Evolutionary conservation across 768 basidiomycete genomes (phyloP).

Genomic region (Cystobasidiopsis lactophilus): DNA sequence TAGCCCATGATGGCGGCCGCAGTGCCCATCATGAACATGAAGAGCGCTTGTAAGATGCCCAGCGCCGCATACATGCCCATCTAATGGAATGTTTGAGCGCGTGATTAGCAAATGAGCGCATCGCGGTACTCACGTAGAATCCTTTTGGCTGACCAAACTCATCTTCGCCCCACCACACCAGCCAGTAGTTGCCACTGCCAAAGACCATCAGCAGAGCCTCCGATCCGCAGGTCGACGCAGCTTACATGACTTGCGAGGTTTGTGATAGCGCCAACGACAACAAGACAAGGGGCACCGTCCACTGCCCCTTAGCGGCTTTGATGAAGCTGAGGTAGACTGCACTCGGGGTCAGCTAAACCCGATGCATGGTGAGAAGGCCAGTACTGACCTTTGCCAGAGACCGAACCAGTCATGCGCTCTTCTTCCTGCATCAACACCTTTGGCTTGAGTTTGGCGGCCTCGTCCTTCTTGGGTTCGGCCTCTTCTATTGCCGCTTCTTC

Average conservation of each 20-base stretch:
- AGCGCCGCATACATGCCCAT: slow-evolving; percentile 19
- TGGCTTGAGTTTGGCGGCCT: slow-evolving; percentile 24
- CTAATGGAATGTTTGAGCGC: too few species aligned
- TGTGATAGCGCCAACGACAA: slow-evolving; percentile 44
- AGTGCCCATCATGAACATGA: slow-evolving; percentile 4
- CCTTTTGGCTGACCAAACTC: slow-evolving; percentile 39
- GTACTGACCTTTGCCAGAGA: slow-evolving; percentile 26
- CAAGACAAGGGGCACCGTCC: slow-evolving; percentile 45
- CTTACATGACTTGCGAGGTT: slow-evolving; percentile 44
- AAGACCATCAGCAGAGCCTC: slow-evolving; percentile 4
- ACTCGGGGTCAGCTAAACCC: background rate
- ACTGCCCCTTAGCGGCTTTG: slow-evolving; percentile 41
- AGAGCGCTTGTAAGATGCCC: slow-evolving; percentile 36
- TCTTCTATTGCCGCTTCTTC: slow-evolving; percentile 22
- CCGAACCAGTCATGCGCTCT: slow-evolving; percentile 56
- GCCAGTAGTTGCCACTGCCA: slow-evolving; percentile 28
- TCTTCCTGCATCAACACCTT: slow-evolving; percentile 56
- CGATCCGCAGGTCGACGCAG: slow-evolving; percentile 25
- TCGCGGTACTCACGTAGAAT: slow-evolving; percentile 38
- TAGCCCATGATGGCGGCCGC: slow-evolving; percentile 40
- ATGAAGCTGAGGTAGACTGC: slow-evolving; percentile 35
- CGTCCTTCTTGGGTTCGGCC: slow-evolving; percentile 21
- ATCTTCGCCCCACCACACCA: slow-evolving; percentile 64
- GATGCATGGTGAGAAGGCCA: background rate
- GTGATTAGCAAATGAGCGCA: too few species aligned